Base-by-base conservation (phyloP, 768 basidiomycete genomes). In the Tricholoma terreum region DNA sequence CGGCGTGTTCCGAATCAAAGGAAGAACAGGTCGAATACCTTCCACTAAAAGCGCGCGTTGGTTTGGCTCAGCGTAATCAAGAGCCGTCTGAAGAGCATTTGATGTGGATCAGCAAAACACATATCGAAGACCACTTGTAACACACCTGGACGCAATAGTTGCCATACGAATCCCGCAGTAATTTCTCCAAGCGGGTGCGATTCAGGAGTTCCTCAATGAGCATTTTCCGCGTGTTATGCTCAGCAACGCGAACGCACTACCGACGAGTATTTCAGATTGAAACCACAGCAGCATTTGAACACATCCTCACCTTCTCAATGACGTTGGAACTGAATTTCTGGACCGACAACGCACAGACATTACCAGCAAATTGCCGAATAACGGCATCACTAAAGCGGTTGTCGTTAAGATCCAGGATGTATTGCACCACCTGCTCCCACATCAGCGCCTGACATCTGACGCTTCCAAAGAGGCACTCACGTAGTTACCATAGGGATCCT, bases 281-380 rank as follows among this genome's bases (percentile, higher is more conserved):
- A 34, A 9, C 12, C 55, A 11, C 36, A 56, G 6, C 48, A 33
- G 24, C 10, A 56, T 46, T 42, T 46, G 52, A 27, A 35, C 43
- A 24, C 42, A 45, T 17, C 59, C 73, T 9, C 36, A 89, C 90
- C 82, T 97, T 97, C 76, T 97, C 95, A 60, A 97, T 95, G 58
- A 99, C 97, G 71, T 99, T 99, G 59, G 96, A 98, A 61, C 94
- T 96, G 76, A 99, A 99, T 76, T 99, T 99, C 73, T 99, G 97
- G 14, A 98, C 96, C 5, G 95, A 98, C 53, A 99, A 77, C 5
- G 94, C 94, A 71, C 95, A 98, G 58, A 98, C 92, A 67, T 99
- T 98, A 65, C 97, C 97, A 53, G 92, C 78, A 74, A 98, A 99
- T 69, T 98, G 97, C 61, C 96, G 87, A 65, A 98, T 98, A 64